A percentile compares a stretch with the other conserved stretches of the same genome.
These are phyloP conservation scores for Salvia splendens DNA, from an alignment of 257 asterid genomes.

Conservation along the genomic window DNA sequence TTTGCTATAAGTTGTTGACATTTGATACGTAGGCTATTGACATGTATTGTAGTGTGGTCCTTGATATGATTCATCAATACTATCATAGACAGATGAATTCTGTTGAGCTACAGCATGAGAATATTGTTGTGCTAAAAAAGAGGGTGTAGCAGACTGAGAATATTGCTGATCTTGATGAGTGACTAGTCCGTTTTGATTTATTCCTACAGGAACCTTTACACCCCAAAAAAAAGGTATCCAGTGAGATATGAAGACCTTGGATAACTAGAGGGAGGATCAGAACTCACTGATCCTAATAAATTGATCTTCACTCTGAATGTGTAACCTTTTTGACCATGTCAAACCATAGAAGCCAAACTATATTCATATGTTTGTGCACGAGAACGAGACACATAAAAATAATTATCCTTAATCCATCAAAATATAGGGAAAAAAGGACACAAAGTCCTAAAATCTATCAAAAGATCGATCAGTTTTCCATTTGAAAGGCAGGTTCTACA, in stretches of 20 bases:
- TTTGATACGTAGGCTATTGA: too few species aligned
- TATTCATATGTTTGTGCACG: slow-evolving; percentile 14
- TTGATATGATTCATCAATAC: slow-evolving; percentile 49
- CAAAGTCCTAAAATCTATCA: too few species aligned
- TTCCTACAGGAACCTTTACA: slow-evolving; percentile 56
- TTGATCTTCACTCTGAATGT: background rate
- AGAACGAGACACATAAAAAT: background rate
- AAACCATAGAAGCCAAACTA: slow-evolving; percentile 13
- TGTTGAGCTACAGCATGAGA: slow-evolving; percentile 44
- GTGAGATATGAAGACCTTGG: slow-evolving; percentile 14
- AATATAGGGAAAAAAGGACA: too few species aligned
- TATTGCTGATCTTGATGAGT: slow-evolving; percentile 54
- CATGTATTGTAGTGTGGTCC: slow-evolving; percentile 41
- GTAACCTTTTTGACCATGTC: slow-evolving; percentile 4
- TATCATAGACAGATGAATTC: slow-evolving; percentile 42
- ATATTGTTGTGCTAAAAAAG: slow-evolving; percentile 43
- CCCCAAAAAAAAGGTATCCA: slow-evolving; percentile 33
- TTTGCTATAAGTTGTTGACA: too few species aligned
- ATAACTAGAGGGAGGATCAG: slow-evolving; percentile 1
- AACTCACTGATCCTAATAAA: slow-evolving; percentile 24
- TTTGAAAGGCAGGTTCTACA: slow-evolving; percentile 1
- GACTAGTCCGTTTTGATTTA: slow-evolving; percentile 45
- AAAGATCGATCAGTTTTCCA: too few species aligned
- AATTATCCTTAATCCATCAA: too few species aligned
- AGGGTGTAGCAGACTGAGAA: slow-evolving; percentile 48